Conservation (phyloP, 1,139 yeast species). For the Groenewaldozyma auringiensis region DNA sequence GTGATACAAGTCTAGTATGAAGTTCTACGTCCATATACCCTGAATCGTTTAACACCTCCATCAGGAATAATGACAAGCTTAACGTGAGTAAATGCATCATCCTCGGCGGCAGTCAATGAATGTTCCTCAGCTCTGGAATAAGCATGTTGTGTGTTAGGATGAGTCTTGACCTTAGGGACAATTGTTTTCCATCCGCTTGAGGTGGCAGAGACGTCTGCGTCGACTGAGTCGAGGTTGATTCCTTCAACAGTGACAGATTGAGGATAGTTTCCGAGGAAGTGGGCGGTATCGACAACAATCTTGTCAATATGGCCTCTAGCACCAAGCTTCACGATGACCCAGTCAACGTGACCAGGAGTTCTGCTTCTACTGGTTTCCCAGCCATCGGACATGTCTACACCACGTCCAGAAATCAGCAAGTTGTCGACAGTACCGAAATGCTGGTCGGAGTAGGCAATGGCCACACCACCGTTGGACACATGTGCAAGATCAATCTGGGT, state of each 20-base stretch:
- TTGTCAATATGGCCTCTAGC: conserved; percentile 45
- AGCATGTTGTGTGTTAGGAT: conserved; percentile 71
- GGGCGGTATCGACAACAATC: conserved; percentile 80
- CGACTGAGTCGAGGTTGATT: conserved; percentile 13
- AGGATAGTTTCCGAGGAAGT: conserved; percentile 90
- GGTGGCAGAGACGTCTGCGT: conserved; percentile 29
- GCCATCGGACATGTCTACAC: conserved; percentile 94
- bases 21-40: conserved; percentile 63
- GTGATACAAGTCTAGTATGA: too few species aligned
- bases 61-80: conserved; percentile 83
- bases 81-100: conserved; percentile 50
- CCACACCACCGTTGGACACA: conserved; percentile 83
- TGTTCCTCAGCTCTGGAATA: conserved; percentile 32
- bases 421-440: conserved; percentile 91
- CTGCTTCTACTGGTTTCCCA: conserved; percentile 97
- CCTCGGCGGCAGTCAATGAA: conserved; percentile 11
- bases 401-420: conserved; percentile 84
- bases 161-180: conserved; percentile 64
- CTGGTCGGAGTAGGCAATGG: conserved; percentile 74
- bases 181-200: conserved; percentile 52
- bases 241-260: conserved; percentile 57
- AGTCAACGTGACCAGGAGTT: conserved; percentile 73
- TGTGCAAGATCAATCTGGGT: conserved; percentile 66
- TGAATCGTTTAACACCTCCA: conserved; percentile 87
- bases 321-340: conserved; percentile 81